phyloP scores from a whole-genome alignment of 2,329 filamentous ascomycete genomes.

The Hansfordia pulvinata region DNA sequence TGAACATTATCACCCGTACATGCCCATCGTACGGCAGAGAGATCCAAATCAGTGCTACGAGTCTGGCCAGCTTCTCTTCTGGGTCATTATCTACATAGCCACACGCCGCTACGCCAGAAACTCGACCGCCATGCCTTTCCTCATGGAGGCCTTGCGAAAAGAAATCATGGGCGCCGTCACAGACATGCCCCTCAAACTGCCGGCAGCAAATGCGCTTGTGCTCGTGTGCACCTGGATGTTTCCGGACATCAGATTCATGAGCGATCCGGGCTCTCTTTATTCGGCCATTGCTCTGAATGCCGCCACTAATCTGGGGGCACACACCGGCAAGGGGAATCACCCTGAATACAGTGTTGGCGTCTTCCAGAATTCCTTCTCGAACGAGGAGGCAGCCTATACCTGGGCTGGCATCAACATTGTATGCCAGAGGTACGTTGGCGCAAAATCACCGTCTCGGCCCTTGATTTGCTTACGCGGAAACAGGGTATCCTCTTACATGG shows the following conservation, averaged over 20 bases:
- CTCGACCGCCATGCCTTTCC: constrained; percentile 24
- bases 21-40: constrained; percentile 33
- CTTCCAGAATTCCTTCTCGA: constrained; percentile 27
- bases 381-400: constrained; percentile 37
- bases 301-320: constrained; percentile 33
- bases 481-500: constrained; percentile 26
- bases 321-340: constrained; percentile 36
- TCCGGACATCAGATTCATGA: constrained; percentile 34
- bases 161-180: constrained; percentile 31
- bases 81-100: constrained; percentile 37
- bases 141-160: constrained; percentile 30
- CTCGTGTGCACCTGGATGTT: constrained; percentile 37
- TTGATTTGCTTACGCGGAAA: too few relatives aligned
- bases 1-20: constrained; percentile 35
- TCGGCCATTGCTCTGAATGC: constrained; percentile 31
- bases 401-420: constrained; percentile 40
- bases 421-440: constrained; percentile 27
- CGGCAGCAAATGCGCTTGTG: constrained; percentile 36
- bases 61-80: constrained; percentile 34
- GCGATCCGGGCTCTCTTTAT: constrained; percentile 34
- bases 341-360: constrained; percentile 31
- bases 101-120: constrained; percentile 34
- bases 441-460: neutral
- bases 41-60: constrained; percentile 38
- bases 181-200: constrained; percentile 26